These are phyloP conservation scores for Stagonosporopsis vannaccii DNA, from an alignment of 2,329 filamentous ascomycete species.

Conservation along the genomic window DNA sequence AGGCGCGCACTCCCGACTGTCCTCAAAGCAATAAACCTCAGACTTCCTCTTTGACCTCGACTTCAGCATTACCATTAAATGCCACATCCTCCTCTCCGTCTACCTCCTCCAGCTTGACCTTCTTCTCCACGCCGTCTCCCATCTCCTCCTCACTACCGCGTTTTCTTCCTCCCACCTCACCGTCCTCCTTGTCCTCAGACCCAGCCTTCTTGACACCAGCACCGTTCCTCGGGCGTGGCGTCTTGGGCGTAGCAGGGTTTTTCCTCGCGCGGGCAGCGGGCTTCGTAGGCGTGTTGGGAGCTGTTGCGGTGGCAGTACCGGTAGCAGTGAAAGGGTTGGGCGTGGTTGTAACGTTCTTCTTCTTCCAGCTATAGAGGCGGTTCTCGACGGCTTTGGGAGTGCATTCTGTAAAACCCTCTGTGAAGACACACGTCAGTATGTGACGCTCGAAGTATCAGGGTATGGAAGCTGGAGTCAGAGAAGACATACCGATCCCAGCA, in stretches of 20 bases:
- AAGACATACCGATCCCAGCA: conserved; percentile 17
- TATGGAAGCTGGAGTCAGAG: neutral
- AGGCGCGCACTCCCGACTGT: neutral
- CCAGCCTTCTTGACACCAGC: neutral
- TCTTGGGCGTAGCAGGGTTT: conserved; percentile 1
- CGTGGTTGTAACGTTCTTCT: conserved; percentile 17
- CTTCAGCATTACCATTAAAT: neutral
- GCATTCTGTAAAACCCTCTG: conserved; percentile 23
- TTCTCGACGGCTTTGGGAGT: conserved; percentile 39
- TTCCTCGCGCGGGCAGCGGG: conserved; percentile 4
- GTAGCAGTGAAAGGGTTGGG: neutral
- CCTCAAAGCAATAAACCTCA: neutral
- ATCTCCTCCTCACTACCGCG: conserved; percentile 3
- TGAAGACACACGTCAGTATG: neutral
- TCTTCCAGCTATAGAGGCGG: conserved; percentile 34
- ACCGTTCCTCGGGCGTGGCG: conserved; percentile 11
- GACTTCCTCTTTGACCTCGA: neutral
- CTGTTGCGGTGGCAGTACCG: neutral
- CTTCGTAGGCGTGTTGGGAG: conserved; percentile 7
- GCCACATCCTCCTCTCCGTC: neutral
- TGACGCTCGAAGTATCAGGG: too few species aligned
- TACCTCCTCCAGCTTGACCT: conserved; percentile 6
- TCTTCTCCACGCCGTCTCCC: neutral
- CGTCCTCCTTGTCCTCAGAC: neutral
- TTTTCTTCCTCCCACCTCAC: neutral